Base-by-base conservation (phyloP, 345 rosid genomes). In the Eutrema heterophyllum region DNA sequence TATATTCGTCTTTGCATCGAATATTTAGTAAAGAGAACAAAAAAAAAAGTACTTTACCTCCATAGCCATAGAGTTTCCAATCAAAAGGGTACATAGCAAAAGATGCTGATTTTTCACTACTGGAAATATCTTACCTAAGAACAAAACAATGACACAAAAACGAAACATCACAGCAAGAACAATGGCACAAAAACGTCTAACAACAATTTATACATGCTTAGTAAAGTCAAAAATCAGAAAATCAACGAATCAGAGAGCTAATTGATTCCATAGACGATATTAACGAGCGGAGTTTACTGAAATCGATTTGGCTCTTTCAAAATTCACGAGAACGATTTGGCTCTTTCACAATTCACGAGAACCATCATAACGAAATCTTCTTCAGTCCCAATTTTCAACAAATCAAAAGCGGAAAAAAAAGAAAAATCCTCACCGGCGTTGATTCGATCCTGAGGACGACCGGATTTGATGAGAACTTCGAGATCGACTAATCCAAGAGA, bases 21-120 rank as follows among this genome's bases (percentile, higher is more conserved):
- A 69, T 56, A 29, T 26, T 27, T 9, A 49, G 35, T 62, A 12
- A n/a, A 78, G 52, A 35, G 12, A 54, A 45, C 41, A 2, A 14
- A 24, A 24, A 13, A 14, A 10, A 0, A 54, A 2, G 55, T 14
- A 13, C 24, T 21, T 72, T 79, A 93, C 98, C 96, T 93, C 98
- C 98, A 89, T 93, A 1, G 98, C 96, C 82, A 93, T 64, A 60
- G 97, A 85, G 86, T 93, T 93, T 26, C 98, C 98, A 0, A 90
- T 84, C 84, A 93, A 84, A 71, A 93, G 94, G 6, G 98, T 93
- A 67, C 98, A 93, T 6, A 93, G 83, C 69, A 93, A 82, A 66
- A 93, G 92, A 81, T 93, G 98, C 68, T 91, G 98, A 83, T 91
- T 93, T 81, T 91, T 91, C 45, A 93, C 98, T 38, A 93, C 97